Conservation (phyloP, 768 basidiomycete species). For the Suillus tomentosus region DNA sequence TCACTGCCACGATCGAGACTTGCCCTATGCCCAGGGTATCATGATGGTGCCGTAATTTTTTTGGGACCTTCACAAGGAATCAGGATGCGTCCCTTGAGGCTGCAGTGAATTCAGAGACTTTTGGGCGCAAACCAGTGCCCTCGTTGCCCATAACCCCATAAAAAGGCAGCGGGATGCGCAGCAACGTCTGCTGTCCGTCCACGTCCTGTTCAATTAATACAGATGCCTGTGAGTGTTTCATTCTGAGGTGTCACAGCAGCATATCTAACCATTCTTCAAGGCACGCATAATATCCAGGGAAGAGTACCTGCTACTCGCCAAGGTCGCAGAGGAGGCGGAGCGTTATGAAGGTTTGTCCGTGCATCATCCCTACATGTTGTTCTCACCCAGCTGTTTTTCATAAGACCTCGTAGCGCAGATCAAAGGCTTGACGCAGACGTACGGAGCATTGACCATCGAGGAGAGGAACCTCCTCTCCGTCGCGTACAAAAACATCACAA, state of each 20-base stretch:
- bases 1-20: slow-evolving; percentile 14
- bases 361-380: not conserved
- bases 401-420: slow-evolving; percentile 79
- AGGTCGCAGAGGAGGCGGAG: slow-evolving; percentile 86
- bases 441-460: slow-evolving; percentile 74
- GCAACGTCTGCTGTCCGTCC: slow-evolving; percentile 7
- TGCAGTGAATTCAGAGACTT: slow-evolving; percentile 15
- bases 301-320: slow-evolving; percentile 64
- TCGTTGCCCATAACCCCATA: slow-evolving; percentile 35
- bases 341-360: slow-evolving; percentile 73
- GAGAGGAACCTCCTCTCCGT: slow-evolving; percentile 89
- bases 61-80: slow-evolving; percentile 9
- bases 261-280: slow-evolving; percentile 20
- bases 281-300: slow-evolving; percentile 36
- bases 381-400: slow-evolving; percentile 13
- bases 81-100: slow-evolving; percentile 14
- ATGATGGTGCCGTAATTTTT: not conserved
- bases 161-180: slow-evolving; percentile 24
- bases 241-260: not conserved
- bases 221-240: slow-evolving; percentile 32
- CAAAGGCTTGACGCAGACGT: slow-evolving; percentile 69
- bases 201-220: slow-evolving; percentile 2
- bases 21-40: slow-evolving; percentile 35
- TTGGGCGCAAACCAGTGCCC: slow-evolving; percentile 8
- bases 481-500: slow-evolving; percentile 90